phyloP scores from a whole-genome alignment of 106 monocot species.

The Acorus gramineus region DNA sequence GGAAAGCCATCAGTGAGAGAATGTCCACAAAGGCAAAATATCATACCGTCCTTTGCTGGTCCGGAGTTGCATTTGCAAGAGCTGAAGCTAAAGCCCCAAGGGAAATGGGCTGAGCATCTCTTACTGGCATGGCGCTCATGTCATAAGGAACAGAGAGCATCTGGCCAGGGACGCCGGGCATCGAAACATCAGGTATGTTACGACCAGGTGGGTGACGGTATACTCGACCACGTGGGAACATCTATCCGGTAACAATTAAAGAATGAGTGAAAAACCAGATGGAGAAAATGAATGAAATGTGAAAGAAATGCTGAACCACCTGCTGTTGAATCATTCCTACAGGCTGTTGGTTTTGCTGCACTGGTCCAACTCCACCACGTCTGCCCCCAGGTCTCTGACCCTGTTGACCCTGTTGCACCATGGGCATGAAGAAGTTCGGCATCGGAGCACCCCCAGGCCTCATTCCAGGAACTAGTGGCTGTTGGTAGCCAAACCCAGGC shows the following conservation, averaged over 20 bases:
- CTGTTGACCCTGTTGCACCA: conserved; percentile 78
- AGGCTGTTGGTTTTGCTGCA: conserved; percentile 72
- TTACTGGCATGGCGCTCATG: conserved; percentile 16
- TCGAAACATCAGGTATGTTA: conserved; percentile 26
- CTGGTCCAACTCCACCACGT: conserved; percentile 47
- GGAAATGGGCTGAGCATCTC: conserved; percentile 35
- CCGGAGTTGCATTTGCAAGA: conserved; percentile 47
- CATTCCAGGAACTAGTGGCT: conserved; percentile 85
- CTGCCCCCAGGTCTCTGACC: conserved; percentile 57
- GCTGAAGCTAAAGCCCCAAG: conserved; percentile 32
- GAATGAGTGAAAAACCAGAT: background rate
- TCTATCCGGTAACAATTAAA: conserved; percentile 14
- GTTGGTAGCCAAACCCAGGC: conserved; percentile 90
- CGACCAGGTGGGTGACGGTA: conserved; percentile 38
- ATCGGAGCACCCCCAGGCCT: conserved; percentile 73
- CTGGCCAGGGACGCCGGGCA: conserved; percentile 20
- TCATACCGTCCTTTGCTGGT: conserved; percentile 32
- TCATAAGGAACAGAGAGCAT: conserved; percentile 28
- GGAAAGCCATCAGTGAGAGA: background rate
- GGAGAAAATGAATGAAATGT: background rate
- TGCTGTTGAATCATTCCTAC: conserved; percentile 70
- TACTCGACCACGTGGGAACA: conserved; percentile 39
- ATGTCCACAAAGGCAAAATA: background rate
- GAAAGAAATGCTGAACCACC: conserved; percentile 15
- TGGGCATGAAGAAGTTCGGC: conserved; percentile 73